Conservation (phyloP, 202 grass and related monocot genomes). For the Zizania palustris region DNA sequence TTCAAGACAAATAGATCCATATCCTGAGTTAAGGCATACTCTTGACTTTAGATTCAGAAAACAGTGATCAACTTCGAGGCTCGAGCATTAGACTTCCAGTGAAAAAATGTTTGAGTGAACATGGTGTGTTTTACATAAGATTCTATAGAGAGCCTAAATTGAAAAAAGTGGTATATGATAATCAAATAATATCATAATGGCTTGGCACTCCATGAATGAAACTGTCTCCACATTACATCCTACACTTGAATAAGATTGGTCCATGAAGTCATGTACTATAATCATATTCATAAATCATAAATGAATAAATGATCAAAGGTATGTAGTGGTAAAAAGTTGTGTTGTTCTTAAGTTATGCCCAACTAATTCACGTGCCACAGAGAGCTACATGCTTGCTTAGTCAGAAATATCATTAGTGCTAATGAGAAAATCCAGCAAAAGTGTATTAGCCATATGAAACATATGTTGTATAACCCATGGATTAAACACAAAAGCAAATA, state of each 20-base stretch:
- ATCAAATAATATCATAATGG: not conserved
- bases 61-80: not conserved
- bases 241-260: not conserved
- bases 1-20: conserved; percentile 21
- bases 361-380: not conserved
- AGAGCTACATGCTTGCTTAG: not conserved
- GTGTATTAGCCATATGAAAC: not conserved
- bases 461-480: not conserved
- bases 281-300: not conserved
- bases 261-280: not conserved
- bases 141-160: not conserved
- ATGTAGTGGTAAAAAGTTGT: not conserved
- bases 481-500: conserved; percentile 8
- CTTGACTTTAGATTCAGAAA: not conserved
- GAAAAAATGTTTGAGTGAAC: not conserved
- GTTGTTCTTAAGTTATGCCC: not conserved
- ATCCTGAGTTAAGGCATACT: conserved; percentile 3
- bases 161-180: not conserved
- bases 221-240: not conserved
- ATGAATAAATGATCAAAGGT: not conserved
- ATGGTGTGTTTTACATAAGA: not conserved
- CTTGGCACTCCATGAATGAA: not conserved
- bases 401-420: not conserved
- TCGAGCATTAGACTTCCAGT: not conserved
- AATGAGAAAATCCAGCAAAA: conserved; percentile 1